Evolutionary conservation across 2,329 filamentous ascomycete genomes (phyloP).

Genomic region (Pyrenophora seminiperda): DNA sequence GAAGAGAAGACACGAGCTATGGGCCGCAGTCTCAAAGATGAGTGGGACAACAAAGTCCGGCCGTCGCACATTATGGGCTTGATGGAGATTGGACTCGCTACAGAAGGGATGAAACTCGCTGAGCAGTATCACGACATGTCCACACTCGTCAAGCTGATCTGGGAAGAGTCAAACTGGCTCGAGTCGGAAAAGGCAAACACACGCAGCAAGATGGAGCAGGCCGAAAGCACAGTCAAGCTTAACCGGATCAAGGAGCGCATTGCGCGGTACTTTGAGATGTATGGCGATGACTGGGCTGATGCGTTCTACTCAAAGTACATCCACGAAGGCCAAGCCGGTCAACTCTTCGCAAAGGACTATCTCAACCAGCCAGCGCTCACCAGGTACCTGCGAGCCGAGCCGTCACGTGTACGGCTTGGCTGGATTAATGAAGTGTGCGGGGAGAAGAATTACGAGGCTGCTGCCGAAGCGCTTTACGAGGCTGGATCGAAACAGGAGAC

Average conservation of each 20-base stretch:
- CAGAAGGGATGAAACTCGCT: conserved; percentile 64
- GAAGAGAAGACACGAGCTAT: conserved; percentile 56
- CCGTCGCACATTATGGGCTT: conserved; percentile 51
- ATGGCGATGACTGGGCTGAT: conserved; percentile 70
- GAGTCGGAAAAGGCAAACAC: conserved; percentile 38
- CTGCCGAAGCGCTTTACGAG: conserved; percentile 71
- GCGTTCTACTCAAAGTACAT: conserved; percentile 83
- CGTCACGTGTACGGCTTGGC: conserved; percentile 74
- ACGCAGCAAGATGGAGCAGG: conserved; percentile 44
- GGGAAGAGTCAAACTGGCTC: conserved; percentile 52
- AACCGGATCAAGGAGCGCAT: conserved; percentile 52
- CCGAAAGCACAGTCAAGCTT: conserved; percentile 47
- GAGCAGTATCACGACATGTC: conserved; percentile 67
- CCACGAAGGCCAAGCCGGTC: conserved; percentile 51
- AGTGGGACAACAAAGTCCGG: conserved; percentile 49
- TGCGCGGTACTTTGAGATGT: conserved; percentile 64
- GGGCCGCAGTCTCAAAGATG: conserved; percentile 54
- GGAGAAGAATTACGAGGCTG: conserved; percentile 75
- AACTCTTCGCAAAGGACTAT: conserved; percentile 69
- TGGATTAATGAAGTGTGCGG: conserved; percentile 93
- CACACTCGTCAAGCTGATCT: conserved; percentile 62
- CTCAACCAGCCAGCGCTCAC: conserved; percentile 75
- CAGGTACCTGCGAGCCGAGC: conserved; percentile 73
- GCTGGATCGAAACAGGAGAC: conserved; percentile 74
- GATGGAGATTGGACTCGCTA: conserved; percentile 58